Conservation (phyloP, 805 yeast species). For the Lachancea nothofagi region DNA sequence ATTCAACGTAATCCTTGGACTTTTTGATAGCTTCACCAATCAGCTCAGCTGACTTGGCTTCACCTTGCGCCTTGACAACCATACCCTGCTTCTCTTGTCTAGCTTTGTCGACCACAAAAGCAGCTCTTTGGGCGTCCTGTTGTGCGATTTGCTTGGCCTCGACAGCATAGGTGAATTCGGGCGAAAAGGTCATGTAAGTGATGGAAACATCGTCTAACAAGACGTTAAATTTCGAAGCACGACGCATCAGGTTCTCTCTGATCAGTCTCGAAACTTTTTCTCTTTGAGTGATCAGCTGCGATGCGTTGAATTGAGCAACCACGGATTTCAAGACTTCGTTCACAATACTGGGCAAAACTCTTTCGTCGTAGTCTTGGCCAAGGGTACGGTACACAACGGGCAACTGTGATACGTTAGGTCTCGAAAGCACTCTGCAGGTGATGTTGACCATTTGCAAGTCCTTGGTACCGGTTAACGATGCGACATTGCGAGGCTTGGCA, state of each 20-base stretch:
- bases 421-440: slow-evolving; percentile 94
- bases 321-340: slow-evolving; percentile 95
- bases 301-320: slow-evolving; percentile 97
- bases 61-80: slow-evolving; percentile 97
- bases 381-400: slow-evolving; percentile 87
- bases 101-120: slow-evolving; percentile 94
- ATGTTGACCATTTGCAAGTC: slow-evolving; percentile 98
- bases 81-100: slow-evolving; percentile 95
- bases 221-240: slow-evolving; percentile 87
- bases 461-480: slow-evolving; percentile 95
- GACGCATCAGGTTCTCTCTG: slow-evolving; percentile 81
- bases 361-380: slow-evolving; percentile 93
- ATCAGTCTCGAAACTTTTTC: slow-evolving; percentile 90
- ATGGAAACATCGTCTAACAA: slow-evolving; percentile 91
- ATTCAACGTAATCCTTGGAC: slow-evolving; percentile 90
- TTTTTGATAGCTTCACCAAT: slow-evolving; percentile 99
- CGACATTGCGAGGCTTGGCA: slow-evolving; percentile 94
- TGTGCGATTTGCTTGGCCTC: slow-evolving; percentile 99
- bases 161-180: slow-evolving; percentile 95
- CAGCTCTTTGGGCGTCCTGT: slow-evolving; percentile 98
- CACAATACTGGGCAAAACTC: slow-evolving; percentile 95
- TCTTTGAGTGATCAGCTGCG: slow-evolving; percentile 98
- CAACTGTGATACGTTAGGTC: slow-evolving; percentile 73
- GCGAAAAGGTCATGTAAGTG: slow-evolving; percentile 94
- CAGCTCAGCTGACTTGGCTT: slow-evolving; percentile 94